Base-by-base conservation (phyloP, 2,329 filamentous ascomycete genomes). In the Sporothrix variecibatus region DNA sequence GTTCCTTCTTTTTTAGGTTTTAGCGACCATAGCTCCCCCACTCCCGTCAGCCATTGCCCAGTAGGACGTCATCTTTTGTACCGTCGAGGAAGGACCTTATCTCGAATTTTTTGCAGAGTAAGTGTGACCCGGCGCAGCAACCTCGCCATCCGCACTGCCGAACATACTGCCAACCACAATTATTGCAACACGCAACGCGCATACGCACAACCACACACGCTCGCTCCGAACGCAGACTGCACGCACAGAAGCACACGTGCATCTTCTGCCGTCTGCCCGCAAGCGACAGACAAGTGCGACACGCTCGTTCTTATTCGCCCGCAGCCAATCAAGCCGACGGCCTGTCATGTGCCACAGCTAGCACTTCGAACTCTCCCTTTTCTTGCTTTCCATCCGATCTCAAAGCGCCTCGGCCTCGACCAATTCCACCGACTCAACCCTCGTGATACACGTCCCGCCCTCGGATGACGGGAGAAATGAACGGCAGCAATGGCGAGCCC, bases 21-120 rank as follows among this genome's bases (percentile, higher is more conserved):
- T 62, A 72, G 60, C 51, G 49, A 12, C 49, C 56, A 31, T 26
- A 68, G 73, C 68, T 62, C 68, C 60, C 60, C 60, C 68, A 71
- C 73, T 51, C 26, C 20, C 20, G 15, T 17, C 28, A 17, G 12
- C 26, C 40, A 68, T 49, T 72, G 73, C 62, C 73, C 69, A 74
- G 73, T 74, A 62, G 73, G 69, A 74, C 62, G 73, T 74, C 73
- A 74, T 74, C 46, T 60, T 72, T 46, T 58, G 40, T 34, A 31
- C 62, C 34, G 38, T 67, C 23, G 28, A 28, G 12, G 12, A 71
- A 31, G 26, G 28, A 51, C 67, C 67, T 71, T 71, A 71, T 71
- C 68, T 71, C 12, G 31, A n/a, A 43, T 56, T 65, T 53, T 69
- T 69, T 51, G 9, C 20, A 53, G 26, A n/a, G 65, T 34, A 51